A percentile compares a stretch with the other conserved stretches of the same genome.
These are phyloP conservation scores for Apiospora marii DNA, from an alignment of 2,329 filamentous ascomycete species.

Conservation along the genomic window DNA sequence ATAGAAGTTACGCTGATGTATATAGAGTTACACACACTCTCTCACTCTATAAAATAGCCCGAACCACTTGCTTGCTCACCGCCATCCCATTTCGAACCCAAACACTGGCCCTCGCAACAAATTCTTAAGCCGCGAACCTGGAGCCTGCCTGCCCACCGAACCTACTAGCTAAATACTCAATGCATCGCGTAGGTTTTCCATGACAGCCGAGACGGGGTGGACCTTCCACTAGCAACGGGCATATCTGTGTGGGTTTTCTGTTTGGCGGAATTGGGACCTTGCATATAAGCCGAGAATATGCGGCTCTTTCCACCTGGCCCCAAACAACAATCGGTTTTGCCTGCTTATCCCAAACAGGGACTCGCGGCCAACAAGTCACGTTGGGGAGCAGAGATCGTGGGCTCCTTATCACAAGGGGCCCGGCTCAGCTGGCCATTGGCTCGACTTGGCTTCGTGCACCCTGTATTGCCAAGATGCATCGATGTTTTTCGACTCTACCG, in stretches of 20 bases:
- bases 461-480: neutral
- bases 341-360: neutral
- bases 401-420: constrained; percentile 1
- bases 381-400: neutral
- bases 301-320: constrained; percentile 30
- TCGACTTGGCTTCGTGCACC: neutral
- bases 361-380: constrained; percentile 13
- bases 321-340: neutral
- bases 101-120: neutral
- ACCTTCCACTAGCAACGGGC: neutral
- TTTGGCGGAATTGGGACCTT: constrained; percentile 27
- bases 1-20: neutral
- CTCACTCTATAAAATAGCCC: neutral
- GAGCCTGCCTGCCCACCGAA: constrained; percentile 11
- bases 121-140: constrained; percentile 1
- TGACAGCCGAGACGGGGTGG: constrained; percentile 7
- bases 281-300: constrained; percentile 30
- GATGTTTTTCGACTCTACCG: constrained; percentile 8
- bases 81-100: neutral
- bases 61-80: neutral
- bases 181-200: constrained; percentile 14
- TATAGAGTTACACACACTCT: neutral
- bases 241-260: neutral
- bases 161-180: constrained; percentile 1
- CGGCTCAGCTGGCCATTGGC: neutral